Conservation (phyloP, 1,284 basidiomycete genomes). For the Pseudozyma pruni region DNA sequence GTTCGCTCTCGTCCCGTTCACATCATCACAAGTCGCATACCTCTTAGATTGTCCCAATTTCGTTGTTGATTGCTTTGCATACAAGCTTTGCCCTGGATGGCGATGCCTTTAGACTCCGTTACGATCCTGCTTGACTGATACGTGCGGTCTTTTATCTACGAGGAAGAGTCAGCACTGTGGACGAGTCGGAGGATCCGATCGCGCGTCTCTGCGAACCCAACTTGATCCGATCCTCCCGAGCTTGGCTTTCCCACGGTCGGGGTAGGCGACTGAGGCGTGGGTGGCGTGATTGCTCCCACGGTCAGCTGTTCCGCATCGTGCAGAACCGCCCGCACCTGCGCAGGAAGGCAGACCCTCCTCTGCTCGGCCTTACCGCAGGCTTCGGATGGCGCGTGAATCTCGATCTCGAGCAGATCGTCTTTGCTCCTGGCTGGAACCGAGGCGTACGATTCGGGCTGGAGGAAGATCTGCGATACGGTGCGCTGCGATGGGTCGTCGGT, state of each 20-base stretch:
- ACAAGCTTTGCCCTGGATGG: conserved; percentile 13
- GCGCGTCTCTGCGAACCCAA: conserved; percentile 1
- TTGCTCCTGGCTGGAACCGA: conserved; percentile 16
- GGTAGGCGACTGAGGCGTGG: conserved; percentile 2
- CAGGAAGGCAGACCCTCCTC: conserved; percentile 13
- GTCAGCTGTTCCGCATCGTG: conserved; percentile 24
- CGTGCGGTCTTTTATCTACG: neutral
- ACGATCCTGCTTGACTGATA: neutral
- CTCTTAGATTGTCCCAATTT: conserved; percentile 1
- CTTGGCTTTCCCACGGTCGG: neutral
- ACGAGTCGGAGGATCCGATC: conserved; percentile 18
- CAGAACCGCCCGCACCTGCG: conserved; percentile 23
- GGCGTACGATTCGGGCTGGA: conserved; percentile 30
- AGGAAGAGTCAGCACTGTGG: neutral
- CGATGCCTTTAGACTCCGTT: neutral
- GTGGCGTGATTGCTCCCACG: neutral
- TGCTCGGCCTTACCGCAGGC: conserved; percentile 4
- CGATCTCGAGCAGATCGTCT: conserved; percentile 37
- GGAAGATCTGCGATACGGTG: conserved; percentile 12
- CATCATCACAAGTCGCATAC: conserved; percentile 37
- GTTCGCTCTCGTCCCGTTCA: conserved; percentile 29
- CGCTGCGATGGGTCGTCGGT: conserved; percentile 3
- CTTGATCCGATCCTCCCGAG: too few species aligned
- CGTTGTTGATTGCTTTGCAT: neutral
- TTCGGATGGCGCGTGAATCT: conserved; percentile 16